Percentiles rank a stretch among this genome's conserved stretches.
Evolutionary conservation across 2,329 filamentous ascomycete genomes (phyloP).

Genomic region (Microsporum ferrugineum): DNA sequence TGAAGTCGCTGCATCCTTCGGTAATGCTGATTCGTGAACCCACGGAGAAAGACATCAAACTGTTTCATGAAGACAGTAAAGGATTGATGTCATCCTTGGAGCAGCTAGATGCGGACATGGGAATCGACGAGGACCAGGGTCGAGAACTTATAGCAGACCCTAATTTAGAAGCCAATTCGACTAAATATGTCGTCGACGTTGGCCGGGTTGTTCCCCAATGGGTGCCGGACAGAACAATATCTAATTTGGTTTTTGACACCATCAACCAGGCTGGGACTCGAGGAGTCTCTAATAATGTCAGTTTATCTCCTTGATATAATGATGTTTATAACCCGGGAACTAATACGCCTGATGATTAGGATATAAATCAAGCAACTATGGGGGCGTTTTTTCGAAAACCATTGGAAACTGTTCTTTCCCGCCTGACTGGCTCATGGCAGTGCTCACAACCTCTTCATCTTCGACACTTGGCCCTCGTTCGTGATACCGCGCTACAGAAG

Average conservation of each 20-base stretch:
- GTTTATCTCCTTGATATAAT: conserved; percentile 10
- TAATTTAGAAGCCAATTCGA: conserved; percentile 2
- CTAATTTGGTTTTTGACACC: conserved; percentile 43
- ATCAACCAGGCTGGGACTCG: conserved; percentile 36
- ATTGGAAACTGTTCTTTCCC: conserved; percentile 41
- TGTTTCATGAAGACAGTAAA: conserved; percentile 29
- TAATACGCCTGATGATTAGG: conserved; percentile 17
- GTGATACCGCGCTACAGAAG: conserved; percentile 40
- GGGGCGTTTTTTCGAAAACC: conserved; percentile 45
- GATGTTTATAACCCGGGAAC: conserved; percentile 3
- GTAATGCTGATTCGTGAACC: conserved; percentile 36
- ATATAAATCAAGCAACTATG: conserved; percentile 33
- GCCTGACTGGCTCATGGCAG: conserved; percentile 47
- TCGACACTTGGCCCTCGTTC: conserved; percentile 45
- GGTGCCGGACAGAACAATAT: conserved; percentile 42
- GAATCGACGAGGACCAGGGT: conserved; percentile 24
- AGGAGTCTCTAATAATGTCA: conserved; percentile 41
- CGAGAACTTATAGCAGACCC: conserved; percentile 16
- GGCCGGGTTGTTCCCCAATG: conserved; percentile 40
- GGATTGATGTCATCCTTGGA: conserved; percentile 21
- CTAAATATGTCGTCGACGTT: conserved; percentile 19
- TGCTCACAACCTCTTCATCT: conserved; percentile 48
- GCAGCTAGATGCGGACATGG: conserved; percentile 20
- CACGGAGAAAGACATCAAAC: conserved; percentile 27
- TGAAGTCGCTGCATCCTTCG: conserved; percentile 30